Conservation (phyloP, 2,329 filamentous ascomycete species). For the Coleophoma cylindrospora region DNA sequence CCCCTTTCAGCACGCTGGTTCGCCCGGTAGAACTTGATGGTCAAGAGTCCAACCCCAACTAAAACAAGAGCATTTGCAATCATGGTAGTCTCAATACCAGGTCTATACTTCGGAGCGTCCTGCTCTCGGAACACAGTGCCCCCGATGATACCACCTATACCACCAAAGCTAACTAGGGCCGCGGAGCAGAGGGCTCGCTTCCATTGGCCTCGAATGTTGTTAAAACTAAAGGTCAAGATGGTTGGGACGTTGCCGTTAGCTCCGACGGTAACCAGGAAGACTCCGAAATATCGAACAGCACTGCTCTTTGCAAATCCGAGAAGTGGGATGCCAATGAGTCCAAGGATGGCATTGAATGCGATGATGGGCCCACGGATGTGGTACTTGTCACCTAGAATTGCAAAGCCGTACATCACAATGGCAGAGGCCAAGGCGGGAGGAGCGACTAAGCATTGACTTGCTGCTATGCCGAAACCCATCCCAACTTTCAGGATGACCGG, state of each 20-base stretch:
- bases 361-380: conserved; percentile 29
- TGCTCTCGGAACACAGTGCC: conserved; percentile 63
- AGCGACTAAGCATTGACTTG: conserved; percentile 49
- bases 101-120: conserved; percentile 46
- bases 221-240: conserved; percentile 74
- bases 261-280: conserved; percentile 41
- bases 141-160: conserved; percentile 73
- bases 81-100: conserved; percentile 18
- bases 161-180: conserved; percentile 70
- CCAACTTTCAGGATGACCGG: conserved; percentile 63
- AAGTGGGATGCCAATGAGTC: conserved; percentile 37
- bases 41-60: conserved; percentile 18
- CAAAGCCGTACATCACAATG: conserved; percentile 37
- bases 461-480: conserved; percentile 47
- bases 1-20: conserved; percentile 28
- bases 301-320: conserved; percentile 42
- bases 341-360: conserved; percentile 35
- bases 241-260: conserved; percentile 71
- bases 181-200: conserved; percentile 78
- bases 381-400: conserved; percentile 48
- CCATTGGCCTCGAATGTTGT: conserved; percentile 85
- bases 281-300: conserved; percentile 48
- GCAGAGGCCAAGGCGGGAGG: conserved; percentile 44
- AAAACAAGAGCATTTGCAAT: conserved; percentile 13
- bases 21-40: conserved; percentile 22